phyloP scores from a whole-genome alignment of 2,329 filamentous ascomycete genomes.

The Blumeriella jaapii region DNA sequence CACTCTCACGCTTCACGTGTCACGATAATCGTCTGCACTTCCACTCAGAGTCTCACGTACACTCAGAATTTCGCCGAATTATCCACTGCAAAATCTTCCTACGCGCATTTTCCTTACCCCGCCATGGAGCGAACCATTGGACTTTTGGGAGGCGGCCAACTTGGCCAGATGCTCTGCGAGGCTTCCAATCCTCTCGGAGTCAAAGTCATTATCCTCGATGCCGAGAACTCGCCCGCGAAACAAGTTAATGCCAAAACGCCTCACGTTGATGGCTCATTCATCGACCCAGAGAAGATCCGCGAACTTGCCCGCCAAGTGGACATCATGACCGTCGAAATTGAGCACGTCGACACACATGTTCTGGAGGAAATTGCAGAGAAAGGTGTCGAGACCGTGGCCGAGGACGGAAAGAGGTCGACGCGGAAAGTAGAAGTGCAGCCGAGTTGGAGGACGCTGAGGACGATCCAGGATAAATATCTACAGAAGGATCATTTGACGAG shows the following conservation, averaged over 20 bases:
- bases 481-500: conserved; percentile 73
- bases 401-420: conserved; percentile 28
- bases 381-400: conserved; percentile 43
- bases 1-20: too few species aligned
- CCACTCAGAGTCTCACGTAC: too few species aligned
- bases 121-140: conserved; percentile 28
- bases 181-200: conserved; percentile 68
- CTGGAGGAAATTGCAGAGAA: conserved; percentile 68
- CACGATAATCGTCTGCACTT: too few species aligned
- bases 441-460: conserved; percentile 73
- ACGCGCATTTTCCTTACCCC: too few species aligned
- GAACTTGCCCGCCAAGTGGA: conserved; percentile 68
- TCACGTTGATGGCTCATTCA: conserved; percentile 79
- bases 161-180: conserved; percentile 90
- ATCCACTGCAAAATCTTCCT: too few species aligned
- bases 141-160: conserved; percentile 54
- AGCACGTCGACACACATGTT: conserved; percentile 85
- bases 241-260: conserved; percentile 65
- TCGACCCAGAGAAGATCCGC: conserved; percentile 66
- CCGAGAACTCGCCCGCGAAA: conserved; percentile 67
- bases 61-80: too few species aligned
- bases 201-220: conserved; percentile 71
- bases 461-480: conserved; percentile 86
- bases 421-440: conserved; percentile 58
- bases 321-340: conserved; percentile 85